Evolutionary conservation across 768 basidiomycete genomes (phyloP).

Genomic region (Trametes elegans): DNA sequence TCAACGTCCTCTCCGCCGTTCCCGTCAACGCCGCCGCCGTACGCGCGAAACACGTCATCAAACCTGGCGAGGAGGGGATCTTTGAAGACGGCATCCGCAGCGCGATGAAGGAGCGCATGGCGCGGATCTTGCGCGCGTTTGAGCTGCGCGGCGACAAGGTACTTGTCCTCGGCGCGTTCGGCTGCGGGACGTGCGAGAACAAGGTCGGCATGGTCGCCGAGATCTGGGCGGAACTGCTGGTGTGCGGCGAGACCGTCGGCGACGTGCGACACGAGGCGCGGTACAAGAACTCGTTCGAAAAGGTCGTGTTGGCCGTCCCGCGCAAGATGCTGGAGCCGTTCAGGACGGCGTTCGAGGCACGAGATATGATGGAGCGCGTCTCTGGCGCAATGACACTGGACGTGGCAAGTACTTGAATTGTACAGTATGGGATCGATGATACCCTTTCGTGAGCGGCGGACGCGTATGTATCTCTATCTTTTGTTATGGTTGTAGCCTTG

Average conservation of each 20-base stretch:
- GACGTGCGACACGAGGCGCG: constrained; percentile 27
- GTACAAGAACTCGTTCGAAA: constrained; percentile 42
- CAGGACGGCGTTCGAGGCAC: constrained; percentile 39
- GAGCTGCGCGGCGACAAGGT: constrained; percentile 38
- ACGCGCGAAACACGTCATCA: constrained; percentile 36
- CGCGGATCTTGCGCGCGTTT: constrained; percentile 42
- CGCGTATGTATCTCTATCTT: constrained; percentile 8
- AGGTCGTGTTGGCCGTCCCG: constrained; percentile 43
- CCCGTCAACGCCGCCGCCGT: constrained; percentile 44
- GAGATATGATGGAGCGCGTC: constrained; percentile 38
- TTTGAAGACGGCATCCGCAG: constrained; percentile 39
- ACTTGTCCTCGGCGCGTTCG: constrained; percentile 45
- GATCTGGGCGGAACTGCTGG: constrained; percentile 46
- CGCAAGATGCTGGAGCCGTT: constrained; percentile 37
- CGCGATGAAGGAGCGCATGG: constrained; percentile 50
- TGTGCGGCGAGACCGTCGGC: constrained; percentile 30
- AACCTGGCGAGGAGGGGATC: constrained; percentile 33
- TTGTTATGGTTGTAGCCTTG: background rate
- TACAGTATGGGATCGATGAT: background rate
- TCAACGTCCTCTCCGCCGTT: constrained; percentile 41
- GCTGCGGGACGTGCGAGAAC: constrained; percentile 43
- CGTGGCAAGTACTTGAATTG: background rate
- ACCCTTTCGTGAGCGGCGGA: background rate
- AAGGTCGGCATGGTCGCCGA: constrained; percentile 39
- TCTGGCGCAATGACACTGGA: constrained; percentile 1